A percentile compares a stretch with the other conserved stretches of the same genome.
Conservation (phyloP, 1,139 yeast genomes). For the Torulaspora pretoriensis region DNA sequence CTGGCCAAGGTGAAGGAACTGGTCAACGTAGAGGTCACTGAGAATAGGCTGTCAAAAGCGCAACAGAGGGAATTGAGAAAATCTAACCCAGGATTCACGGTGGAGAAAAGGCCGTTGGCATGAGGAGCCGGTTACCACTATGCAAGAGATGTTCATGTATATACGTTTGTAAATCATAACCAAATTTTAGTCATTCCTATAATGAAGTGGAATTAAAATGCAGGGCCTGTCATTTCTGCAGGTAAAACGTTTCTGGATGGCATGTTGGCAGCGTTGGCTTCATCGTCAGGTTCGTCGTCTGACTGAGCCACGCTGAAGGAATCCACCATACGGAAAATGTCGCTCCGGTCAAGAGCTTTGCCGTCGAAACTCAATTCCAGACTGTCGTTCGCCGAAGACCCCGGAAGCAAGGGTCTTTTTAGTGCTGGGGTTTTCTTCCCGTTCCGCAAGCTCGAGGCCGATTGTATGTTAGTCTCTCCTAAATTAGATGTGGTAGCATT, state of each 20-base stretch:
- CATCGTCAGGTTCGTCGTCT: constrained; percentile 26
- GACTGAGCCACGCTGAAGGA: constrained; percentile 35
- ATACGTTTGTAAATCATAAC: constrained; percentile 1
- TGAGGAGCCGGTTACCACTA: constrained; percentile 5
- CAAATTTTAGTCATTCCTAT: background rate
- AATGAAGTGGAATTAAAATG: constrained; percentile 1
- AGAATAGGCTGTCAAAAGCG: constrained; percentile 45
- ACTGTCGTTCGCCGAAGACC: constrained; percentile 25
- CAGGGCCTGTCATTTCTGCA: constrained; percentile 18
- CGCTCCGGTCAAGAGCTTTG: constrained; percentile 42
- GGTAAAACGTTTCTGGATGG: constrained; percentile 14
- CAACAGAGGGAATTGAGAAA: constrained; percentile 57
- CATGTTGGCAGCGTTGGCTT: constrained; percentile 4
- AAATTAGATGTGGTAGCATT: background rate
- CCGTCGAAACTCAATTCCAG: constrained; percentile 43
- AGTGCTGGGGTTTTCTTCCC: constrained; percentile 6
- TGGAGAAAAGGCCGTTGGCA: constrained; percentile 37
- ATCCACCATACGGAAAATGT: constrained; percentile 40
- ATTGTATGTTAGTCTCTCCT: constrained; percentile 5
- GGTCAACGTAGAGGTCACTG: constrained; percentile 77
- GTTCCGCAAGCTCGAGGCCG: constrained; percentile 4
- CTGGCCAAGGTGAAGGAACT: constrained; percentile 80
- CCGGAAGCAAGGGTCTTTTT: constrained; percentile 7
- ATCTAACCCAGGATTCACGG: constrained; percentile 55
- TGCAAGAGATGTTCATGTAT: constrained; percentile 11